Base-by-base conservation (phyloP, 139 green algal species). In the Trebouxia sp. region DNA sequence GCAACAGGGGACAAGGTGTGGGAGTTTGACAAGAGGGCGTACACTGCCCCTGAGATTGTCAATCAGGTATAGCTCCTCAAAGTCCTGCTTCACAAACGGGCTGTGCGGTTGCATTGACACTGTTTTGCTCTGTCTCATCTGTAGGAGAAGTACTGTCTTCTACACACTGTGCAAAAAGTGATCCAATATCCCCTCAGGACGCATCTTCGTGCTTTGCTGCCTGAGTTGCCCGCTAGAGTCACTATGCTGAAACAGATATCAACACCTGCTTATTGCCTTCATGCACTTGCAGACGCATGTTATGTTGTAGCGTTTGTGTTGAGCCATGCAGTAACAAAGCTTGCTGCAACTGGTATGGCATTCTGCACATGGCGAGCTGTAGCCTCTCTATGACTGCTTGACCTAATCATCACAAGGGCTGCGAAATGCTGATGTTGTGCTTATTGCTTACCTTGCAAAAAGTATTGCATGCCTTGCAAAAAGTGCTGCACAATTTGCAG, bases 11-110 rank as follows among this genome's bases (percentile, higher is more conserved):
- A 84, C 70, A 90, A 96, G 70, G 72, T 94, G n/a, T 97, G 93
- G 93, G 84, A 89, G 55, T 95, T 93, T 83, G 91, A 95, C 79
- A 95, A 95, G 83, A 84, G 91, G 3, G 85, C 83, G 55, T 91
- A 88, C 85, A 93, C 87, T 15, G 82, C 69, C 14, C 39, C 79
- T 28, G 76, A 86, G 56, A 74, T 88, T 3, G 80, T 84, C 26
- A 81, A 84, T 35, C 84, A 91, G 82, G 93, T 96, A 62, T n/a
- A 17, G 81, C 39, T 38, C 22, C 7, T 43, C 7, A 72, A 35
- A 15, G 56, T 67, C 26, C 22, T 14, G 32, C 32, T 39, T 42
- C 10, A n/a, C 55, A 38, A 37, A 66, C 35, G 26, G 20, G 56
- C 2, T 75, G 38, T 28, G 14, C 2, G 20, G 47, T 2, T 53